Conservation (phyloP, 768 basidiomycete species). For the Punctularia strigosozonata region DNA sequence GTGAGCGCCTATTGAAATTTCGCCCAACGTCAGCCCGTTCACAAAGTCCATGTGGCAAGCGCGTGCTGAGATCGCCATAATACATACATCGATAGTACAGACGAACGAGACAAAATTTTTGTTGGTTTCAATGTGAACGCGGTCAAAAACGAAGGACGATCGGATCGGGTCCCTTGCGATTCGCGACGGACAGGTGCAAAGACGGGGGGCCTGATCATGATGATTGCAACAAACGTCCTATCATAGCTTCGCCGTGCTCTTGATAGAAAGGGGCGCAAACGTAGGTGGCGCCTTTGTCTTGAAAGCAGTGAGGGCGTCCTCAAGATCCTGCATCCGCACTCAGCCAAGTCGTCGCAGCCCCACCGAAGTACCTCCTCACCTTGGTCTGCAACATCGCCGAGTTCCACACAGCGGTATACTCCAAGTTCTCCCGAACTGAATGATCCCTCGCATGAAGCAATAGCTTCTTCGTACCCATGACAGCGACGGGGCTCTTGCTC, state of each 20-base stretch:
- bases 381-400: slow-evolving; percentile 35
- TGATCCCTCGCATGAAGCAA: slow-evolving; percentile 74
- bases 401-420: slow-evolving; percentile 51
- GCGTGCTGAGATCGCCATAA: too few species aligned
- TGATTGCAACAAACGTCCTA: too few species aligned
- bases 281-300: background rate
- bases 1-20: too few species aligned
- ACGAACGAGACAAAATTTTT: too few species aligned
- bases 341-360: background rate
- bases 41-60: too few species aligned
- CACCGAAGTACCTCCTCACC: slow-evolving; percentile 17
- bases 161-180: too few species aligned
- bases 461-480: slow-evolving; percentile 65
- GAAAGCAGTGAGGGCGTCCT: background rate
- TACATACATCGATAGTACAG: too few species aligned
- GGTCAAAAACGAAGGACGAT: too few species aligned
- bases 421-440: slow-evolving; percentile 36
- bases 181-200: too few species aligned
- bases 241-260: background rate
- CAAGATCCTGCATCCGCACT: background rate
- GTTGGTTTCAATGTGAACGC: too few species aligned
- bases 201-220: too few species aligned
- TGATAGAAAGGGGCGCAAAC: background rate
- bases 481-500: slow-evolving; percentile 69
- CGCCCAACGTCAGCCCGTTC: too few species aligned